phyloP scores from a whole-genome alignment of 768 basidiomycete species.

The Amanita jacksonii region DNA sequence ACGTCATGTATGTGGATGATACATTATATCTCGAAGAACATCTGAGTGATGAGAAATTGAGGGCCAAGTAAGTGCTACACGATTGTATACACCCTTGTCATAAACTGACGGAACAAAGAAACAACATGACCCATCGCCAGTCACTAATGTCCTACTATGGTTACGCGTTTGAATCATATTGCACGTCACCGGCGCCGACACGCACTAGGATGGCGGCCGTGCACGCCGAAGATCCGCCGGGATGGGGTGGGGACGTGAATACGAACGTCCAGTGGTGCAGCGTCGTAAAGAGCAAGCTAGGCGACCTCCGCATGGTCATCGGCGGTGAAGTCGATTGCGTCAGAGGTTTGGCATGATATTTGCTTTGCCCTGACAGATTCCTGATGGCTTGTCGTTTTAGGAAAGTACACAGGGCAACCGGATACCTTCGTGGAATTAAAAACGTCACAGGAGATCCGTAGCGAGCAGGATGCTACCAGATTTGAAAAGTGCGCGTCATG shows the following conservation, averaged over 20 bases:
- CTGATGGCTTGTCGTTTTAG: slow-evolving; percentile 28
- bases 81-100: background rate
- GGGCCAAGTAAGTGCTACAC: slow-evolving; percentile 46
- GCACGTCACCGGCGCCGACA: slow-evolving; percentile 43
- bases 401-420: slow-evolving; percentile 47
- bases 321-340: slow-evolving; percentile 93
- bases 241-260: slow-evolving; percentile 77
- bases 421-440: slow-evolving; percentile 80
- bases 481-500: slow-evolving; percentile 65
- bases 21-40: slow-evolving; percentile 74
- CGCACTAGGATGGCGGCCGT: slow-evolving; percentile 14
- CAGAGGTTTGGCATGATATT: slow-evolving; percentile 37
- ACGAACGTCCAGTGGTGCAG: slow-evolving; percentile 90
- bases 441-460: slow-evolving; percentile 67
- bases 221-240: slow-evolving; percentile 26
- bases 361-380: slow-evolving; percentile 8
- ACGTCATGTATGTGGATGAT: slow-evolving; percentile 67
- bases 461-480: slow-evolving; percentile 49
- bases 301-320: slow-evolving; percentile 58
- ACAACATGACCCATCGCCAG: slow-evolving; percentile 55
- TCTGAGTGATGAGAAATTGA: slow-evolving; percentile 43
- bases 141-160: slow-evolving; percentile 69
- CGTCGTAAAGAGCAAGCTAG: slow-evolving; percentile 80
- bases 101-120: slow-evolving; percentile 31
- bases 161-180: slow-evolving; percentile 86